Conservation (phyloP, 176 grass and related monocot species). For the Zea luxurians region DNA sequence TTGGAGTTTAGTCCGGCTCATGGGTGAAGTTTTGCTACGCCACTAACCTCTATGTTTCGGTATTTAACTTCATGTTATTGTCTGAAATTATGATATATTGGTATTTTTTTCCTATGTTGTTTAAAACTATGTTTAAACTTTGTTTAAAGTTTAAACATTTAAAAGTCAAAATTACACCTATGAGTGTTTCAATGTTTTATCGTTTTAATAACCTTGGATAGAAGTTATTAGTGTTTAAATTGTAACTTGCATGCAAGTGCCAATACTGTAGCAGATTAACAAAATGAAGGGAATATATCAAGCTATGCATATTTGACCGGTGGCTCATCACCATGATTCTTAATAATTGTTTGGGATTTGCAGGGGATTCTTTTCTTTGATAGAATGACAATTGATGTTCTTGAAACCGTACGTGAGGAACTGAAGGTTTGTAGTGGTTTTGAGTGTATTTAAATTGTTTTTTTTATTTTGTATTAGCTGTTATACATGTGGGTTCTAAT, state of each 20-base stretch:
- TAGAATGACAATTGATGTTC: slow-evolving; percentile 85
- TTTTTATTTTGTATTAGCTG: background rate
- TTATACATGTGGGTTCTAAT: slow-evolving; percentile 4
- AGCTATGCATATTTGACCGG: background rate
- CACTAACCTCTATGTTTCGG: too few species aligned
- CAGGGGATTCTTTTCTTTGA: slow-evolving; percentile 98
- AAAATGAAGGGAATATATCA: slow-evolving; percentile 17
- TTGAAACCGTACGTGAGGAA: slow-evolving; percentile 64
- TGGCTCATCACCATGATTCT: slow-evolving; percentile 19
- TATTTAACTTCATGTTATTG: too few species aligned
- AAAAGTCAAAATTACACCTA: too few species aligned
- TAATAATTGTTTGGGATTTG: slow-evolving; percentile 45
- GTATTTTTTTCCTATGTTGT: too few species aligned
- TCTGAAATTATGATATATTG: too few species aligned
- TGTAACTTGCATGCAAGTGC: background rate
- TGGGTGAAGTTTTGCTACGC: too few species aligned
- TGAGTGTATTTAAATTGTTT: background rate
- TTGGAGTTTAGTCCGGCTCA: too few species aligned
- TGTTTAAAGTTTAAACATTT: too few species aligned
- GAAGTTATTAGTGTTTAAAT: background rate
- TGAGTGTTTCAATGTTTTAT: too few species aligned
- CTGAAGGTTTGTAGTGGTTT: slow-evolving; percentile 67
- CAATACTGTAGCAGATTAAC: background rate
- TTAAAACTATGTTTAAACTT: too few species aligned
- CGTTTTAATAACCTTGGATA: too few species aligned